Evolutionary conservation across 352 stramenopile species (phyloP), one percentile per base, ranked within the genome.

Genomic region (Hyphochytrium catenoides): DNA sequence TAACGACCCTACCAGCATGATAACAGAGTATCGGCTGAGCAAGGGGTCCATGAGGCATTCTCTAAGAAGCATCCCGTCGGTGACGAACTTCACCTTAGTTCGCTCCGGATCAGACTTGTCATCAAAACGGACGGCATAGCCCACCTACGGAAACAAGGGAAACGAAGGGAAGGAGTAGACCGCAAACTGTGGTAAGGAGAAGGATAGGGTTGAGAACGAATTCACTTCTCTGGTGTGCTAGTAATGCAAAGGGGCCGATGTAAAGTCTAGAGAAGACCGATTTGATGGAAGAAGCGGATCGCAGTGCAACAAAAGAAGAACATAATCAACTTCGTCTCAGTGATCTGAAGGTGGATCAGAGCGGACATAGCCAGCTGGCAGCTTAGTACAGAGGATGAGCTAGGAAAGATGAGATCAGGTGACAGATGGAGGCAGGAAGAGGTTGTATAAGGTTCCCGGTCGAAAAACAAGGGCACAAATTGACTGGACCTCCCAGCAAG

Each of bases 91-190:
- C 43, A 96, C 77, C 17, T 76, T 56, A n/a, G 93, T 99, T 6
- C 28, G 34, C 16, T 70, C 41, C 1, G 59, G 46, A 20, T 74
- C 56, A 58, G 62, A 77, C 23, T 91, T 74, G 37, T 95, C 92
- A 44, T 98, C 91, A 51, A 98, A 99, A n/a, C 93, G 83, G 34
- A 99, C 95, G 16, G 75, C 85, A 39, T 98, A 98, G 2, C 91
- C 91, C 8, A 97, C 65, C 44, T 52, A 47, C 31, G 8, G 19
- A 37, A 1, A 25, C n/a, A n/a, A n/a, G n/a, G n/a, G n/a, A n/a
- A n/a, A n/a, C n/a, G n/a, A n/a, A n/a, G n/a, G n/a, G n/a, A n/a
- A n/a, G n/a, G n/a, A n/a, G n/a, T n/a, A n/a, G n/a, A n/a, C n/a
- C n/a, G n/a, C n/a, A n/a, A n/a, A n/a, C n/a, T n/a, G n/a, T n/a